These are phyloP conservation scores for Metschnikowia cubensis DNA, from an alignment of 805 yeast species.

Conservation along the genomic window DNA sequence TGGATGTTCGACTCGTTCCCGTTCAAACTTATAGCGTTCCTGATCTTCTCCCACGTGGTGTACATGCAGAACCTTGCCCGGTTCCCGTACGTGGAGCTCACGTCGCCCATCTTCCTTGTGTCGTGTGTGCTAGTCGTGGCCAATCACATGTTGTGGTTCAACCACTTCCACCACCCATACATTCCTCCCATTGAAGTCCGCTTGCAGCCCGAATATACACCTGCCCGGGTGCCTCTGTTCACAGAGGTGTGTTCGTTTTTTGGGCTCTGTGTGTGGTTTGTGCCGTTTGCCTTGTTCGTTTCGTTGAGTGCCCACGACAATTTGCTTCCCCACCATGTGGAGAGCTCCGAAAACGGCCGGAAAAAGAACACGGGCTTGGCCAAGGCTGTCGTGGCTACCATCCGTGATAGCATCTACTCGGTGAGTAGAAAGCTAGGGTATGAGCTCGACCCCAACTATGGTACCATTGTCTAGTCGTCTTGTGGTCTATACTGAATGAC, in stretches of 20 bases:
- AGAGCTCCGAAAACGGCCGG: conserved; percentile 19
- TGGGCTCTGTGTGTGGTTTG: conserved; percentile 89
- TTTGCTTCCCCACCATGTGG: conserved; percentile 60
- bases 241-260: conserved; percentile 93
- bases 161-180: conserved; percentile 67
- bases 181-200: conserved; percentile 66
- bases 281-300: conserved; percentile 89
- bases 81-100: conserved; percentile 80
- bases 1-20: conserved; percentile 80
- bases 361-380: conserved; percentile 53
- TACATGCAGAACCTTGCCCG: conserved; percentile 73
- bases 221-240: conserved; percentile 74
- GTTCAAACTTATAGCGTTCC: conserved; percentile 56
- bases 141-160: conserved; percentile 90
- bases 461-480: conserved; percentile 37
- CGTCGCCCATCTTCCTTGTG: conserved; percentile 64
- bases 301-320: conserved; percentile 90
- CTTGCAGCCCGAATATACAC: conserved; percentile 52
- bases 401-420: conserved; percentile 45
- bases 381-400: conserved; percentile 54
- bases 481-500: not conserved
- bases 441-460: conserved; percentile 56
- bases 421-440: conserved; percentile 57
- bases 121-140: conserved; percentile 69
- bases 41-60: conserved; percentile 65